Base-by-base conservation (phyloP, 306 rosid species). In the Aeschynomene evenia region DNA sequence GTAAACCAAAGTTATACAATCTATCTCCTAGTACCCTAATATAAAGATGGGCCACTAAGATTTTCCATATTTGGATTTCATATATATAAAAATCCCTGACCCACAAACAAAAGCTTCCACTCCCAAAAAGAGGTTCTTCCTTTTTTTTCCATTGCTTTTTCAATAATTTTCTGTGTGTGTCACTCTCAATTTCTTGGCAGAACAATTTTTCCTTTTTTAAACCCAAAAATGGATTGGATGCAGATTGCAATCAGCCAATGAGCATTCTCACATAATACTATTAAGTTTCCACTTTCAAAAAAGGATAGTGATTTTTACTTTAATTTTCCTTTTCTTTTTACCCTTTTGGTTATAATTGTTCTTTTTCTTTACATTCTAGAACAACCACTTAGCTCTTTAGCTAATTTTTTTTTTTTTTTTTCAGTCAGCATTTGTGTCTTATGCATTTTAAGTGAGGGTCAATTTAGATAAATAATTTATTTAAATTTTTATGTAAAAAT, bases 41-140 rank as follows among this genome's bases (percentile, higher is more conserved):
- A n/a, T n/a, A n/a, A 9, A 6, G 13, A 70, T 63, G 84, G 78
- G 33, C 70, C 81, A 80, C 71, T 33, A 18, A 22, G 62, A 80
- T 76, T 71, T 80, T 70, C 81, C 23, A 26, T 22, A 70, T 70
- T 59, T 66, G 56, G 67, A 42, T 67, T 67, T 42, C 51, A 58
- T 23, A 56, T 37, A 28, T n/a, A 45, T n/a, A n/a, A n/a, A n/a
- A 52, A 53, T 54, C 16, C 18, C 12, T 61, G 63, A 73, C 68
- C 66, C 72, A 53, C 74, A 40, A 29, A 65, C n/a, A n/a, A 28
- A 31, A 29, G 23, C 37, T 74, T 80, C 56, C 61, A 69, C 48
- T 39, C n/a, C 31, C 66, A 28, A 75, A 70, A 70, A 45, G 1
- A 9, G 29, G 20, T 29, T 75, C 45, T 70, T 29, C 10, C 24